These are phyloP conservation scores for Pseudocercospora macadamiae DNA, from an alignment of 2,329 filamentous ascomycete species.

Conservation along the genomic window DNA sequence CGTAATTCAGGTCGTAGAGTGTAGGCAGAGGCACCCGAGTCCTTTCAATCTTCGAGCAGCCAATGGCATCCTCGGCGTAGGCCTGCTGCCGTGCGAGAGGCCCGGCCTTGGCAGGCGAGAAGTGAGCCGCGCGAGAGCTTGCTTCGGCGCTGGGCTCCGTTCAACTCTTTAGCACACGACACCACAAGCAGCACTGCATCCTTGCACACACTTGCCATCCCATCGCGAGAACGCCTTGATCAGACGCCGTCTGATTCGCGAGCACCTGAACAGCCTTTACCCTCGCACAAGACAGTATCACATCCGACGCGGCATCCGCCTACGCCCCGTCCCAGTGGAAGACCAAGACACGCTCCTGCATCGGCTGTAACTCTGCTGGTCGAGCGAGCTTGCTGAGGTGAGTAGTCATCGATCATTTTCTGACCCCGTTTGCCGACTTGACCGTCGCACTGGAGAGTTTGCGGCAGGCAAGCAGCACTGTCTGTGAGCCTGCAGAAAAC, in stretches of 20 bases:
- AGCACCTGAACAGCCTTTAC: neutral
- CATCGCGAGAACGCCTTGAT: neutral
- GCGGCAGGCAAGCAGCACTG: too few species aligned
- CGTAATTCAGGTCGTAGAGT: too few species aligned
- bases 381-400: conserved; percentile 1
- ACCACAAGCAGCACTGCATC: neutral
- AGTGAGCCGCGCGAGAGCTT: too few species aligned
- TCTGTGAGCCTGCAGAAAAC: too few species aligned
- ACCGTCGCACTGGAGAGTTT: too few species aligned
- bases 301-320: neutral
- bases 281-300: neutral
- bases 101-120: too few species aligned
- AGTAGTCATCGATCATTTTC: neutral
- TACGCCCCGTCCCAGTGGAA: conserved; percentile 4
- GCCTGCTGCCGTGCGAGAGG: neutral
- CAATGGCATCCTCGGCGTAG: neutral
- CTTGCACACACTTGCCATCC: neutral
- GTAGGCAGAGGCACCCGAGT: too few species aligned
- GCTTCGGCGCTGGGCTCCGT: too few species aligned
- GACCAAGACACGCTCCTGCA: neutral
- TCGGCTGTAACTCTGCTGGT: neutral
- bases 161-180: too few species aligned
- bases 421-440: too few species aligned
- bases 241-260: neutral
- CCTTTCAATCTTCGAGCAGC: too few species aligned